A percentile compares a stretch with the other conserved stretches of the same genome.
Evolutionary conservation across 306 rosid species (phyloP).

Genomic region (Fagus crenata): DNA sequence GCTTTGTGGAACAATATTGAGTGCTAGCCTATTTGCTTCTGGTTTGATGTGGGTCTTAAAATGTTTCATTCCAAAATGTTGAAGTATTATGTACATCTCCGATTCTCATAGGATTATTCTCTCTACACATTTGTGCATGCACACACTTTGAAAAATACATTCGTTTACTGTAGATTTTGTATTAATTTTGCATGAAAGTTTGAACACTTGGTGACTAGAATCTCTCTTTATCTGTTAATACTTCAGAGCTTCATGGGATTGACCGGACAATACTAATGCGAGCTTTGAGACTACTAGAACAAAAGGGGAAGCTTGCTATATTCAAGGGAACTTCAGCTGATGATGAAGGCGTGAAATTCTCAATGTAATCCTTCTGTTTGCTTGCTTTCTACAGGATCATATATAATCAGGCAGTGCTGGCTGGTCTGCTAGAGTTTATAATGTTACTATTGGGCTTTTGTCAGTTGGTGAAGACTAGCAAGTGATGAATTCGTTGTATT

Average conservation of each 20-base stretch:
- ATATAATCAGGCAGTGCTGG: not conserved
- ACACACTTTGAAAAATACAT: not conserved
- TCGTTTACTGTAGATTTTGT: not conserved
- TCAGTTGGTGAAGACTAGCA: not conserved
- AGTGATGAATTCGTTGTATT: not conserved
- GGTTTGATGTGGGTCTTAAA: too few relatives aligned
- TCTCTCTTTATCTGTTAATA: conserved; percentile 13
- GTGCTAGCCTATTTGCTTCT: too few relatives aligned
- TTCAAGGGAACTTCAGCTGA: conserved; percentile 94
- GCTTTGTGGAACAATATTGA: too few relatives aligned
- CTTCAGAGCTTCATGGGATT: conserved; percentile 77
- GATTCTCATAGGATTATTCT: too few relatives aligned
- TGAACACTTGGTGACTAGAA: conserved; percentile 1
- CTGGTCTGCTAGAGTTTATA: conserved; percentile 10
- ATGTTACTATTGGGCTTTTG: not conserved
- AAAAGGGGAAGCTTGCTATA: conserved; percentile 91
- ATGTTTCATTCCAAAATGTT: too few relatives aligned
- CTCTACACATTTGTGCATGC: not conserved
- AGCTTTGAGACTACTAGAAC: conserved; percentile 76
- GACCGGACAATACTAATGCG: conserved; percentile 75
- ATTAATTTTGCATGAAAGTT: conserved; percentile 19
- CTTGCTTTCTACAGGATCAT: conserved; percentile 13
- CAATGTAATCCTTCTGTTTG: conserved; percentile 33
- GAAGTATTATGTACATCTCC: too few relatives aligned
- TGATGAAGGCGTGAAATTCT: conserved; percentile 90